These are phyloP conservation scores for Hypomontagnella submonticulosa DNA, from an alignment of 495 filamentous ascomycete genomes.

Conservation along the genomic window DNA sequence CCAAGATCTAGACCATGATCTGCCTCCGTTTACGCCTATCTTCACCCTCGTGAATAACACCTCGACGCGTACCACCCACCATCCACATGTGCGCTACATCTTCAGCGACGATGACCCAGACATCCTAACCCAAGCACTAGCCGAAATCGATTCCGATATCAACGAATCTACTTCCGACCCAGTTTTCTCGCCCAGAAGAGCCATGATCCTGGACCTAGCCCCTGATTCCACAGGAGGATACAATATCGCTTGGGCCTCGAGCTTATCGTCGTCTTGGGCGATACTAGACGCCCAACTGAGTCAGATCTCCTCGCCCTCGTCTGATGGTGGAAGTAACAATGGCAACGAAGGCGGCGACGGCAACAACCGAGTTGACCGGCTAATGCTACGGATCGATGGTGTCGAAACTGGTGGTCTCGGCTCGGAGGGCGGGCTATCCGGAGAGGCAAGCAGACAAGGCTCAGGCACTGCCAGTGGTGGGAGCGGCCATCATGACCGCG, in stretches of 20 bases:
- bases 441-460: slow-evolving; percentile 42
- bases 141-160: slow-evolving; percentile 48
- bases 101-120: slow-evolving; percentile 83
- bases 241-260: slow-evolving; percentile 58
- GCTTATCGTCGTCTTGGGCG: slow-evolving; percentile 60
- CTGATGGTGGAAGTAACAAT: slow-evolving; percentile 52
- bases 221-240: slow-evolving; percentile 61
- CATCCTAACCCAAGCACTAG: slow-evolving; percentile 65
- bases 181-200: slow-evolving; percentile 56
- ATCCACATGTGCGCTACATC: slow-evolving; percentile 90
- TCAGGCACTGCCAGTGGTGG: slow-evolving; percentile 50
- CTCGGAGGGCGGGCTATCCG: slow-evolving; percentile 33
- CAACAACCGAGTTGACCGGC: slow-evolving; percentile 47
- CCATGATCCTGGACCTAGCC: slow-evolving; percentile 66
- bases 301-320: slow-evolving; percentile 45
- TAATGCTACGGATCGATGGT: slow-evolving; percentile 79
- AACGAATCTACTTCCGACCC: slow-evolving; percentile 34
- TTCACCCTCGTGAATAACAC: slow-evolving; percentile 72
- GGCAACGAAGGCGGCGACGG: slow-evolving; percentile 43
- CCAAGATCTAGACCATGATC: slow-evolving; percentile 44
- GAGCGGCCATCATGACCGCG: slow-evolving; percentile 51
- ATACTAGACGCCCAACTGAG: slow-evolving; percentile 55
- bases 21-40: slow-evolving; percentile 67
- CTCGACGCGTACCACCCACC: slow-evolving; percentile 64
- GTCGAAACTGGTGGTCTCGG: slow-evolving; percentile 51